Evolutionary conservation across 2,329 filamentous ascomycete genomes (phyloP), one percentile per base, ranked within the genome.

Genomic region (Ramularia collo-cygni): DNA sequence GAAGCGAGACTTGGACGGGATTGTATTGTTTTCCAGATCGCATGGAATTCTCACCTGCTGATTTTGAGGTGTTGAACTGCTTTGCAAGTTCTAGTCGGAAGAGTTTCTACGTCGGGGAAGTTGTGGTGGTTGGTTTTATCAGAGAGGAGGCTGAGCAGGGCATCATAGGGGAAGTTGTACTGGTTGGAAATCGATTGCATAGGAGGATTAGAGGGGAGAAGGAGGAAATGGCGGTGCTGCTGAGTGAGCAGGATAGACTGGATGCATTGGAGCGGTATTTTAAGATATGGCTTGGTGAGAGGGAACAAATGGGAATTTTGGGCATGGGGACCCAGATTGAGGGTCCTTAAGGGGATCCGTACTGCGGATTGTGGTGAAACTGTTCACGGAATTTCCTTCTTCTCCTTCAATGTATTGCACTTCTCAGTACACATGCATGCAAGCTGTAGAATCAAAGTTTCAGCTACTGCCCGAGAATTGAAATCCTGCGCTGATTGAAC

Each of bases 1-100:
- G 35, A 4, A 37, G 32, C 5, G 33, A 30, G 14, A 10, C 67
- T 2, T 88, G 81, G 76, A 64, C 70, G 18, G 64, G 74, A 2
- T 72, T 70, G 40, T 85, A 85, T 58, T 75, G 71, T 44, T 87
- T 86, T 57, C 70, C 72, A 2, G 76, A 83, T 28, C 31, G 38
- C 38, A 62, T 72, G 16, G 80, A 84, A 57, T 83, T 81, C 57
- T 56, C 75, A 19, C 70, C 69, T 6, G 57, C 63, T 27, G 81
- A 85, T 59, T 84, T 77, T 50, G 68, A 67, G 18, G 62, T 80
- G 1, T 66, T 81, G 65, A 83, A 77, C 60, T 74, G 66, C 48
- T 72, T 57, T 31, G 75, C 73, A 1, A 75, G 72, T 48, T 68
- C 67, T 31, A 65, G 60, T 40, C 56, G 63, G 28, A 57, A 59